Evolutionary conservation across 371 early-diverging fungal genomes (phyloP).

Genomic region (Apophysomyces trapeziformis): DNA sequence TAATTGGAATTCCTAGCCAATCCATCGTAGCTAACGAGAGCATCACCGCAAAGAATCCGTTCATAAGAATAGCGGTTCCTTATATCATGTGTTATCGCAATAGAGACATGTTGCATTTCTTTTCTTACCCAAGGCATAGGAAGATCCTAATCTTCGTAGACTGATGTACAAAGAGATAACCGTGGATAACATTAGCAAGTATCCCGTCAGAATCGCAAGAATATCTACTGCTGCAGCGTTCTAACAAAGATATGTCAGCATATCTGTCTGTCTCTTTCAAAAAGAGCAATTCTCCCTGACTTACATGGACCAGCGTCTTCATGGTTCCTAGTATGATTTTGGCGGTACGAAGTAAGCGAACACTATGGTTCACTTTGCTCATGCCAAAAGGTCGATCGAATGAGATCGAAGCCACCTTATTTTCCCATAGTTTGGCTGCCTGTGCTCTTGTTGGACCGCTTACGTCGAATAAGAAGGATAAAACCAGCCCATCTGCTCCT

Average conservation of each 20-base stretch:
- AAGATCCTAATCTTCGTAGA: conserved; percentile 88
- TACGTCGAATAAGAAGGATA: conserved; percentile 62
- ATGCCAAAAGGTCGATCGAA: conserved; percentile 51
- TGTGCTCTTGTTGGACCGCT: conserved; percentile 51
- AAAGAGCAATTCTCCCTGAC: not conserved
- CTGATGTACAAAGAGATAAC: conserved; percentile 82
- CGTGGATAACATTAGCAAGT: conserved; percentile 86
- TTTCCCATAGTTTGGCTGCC: conserved; percentile 46
- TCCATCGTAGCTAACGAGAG: conserved; percentile 73
- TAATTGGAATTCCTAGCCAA: conserved; percentile 69
- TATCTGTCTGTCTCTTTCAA: conserved; percentile 38
- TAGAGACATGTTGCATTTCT: conserved; percentile 1
- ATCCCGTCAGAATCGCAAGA: conserved; percentile 78
- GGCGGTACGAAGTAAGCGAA: not conserved
- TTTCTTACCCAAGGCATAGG: conserved; percentile 73
- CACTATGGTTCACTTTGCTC: conserved; percentile 7
- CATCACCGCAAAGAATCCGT: conserved; percentile 82
- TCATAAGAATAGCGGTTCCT: conserved; percentile 65
- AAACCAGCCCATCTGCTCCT: conserved; percentile 40
- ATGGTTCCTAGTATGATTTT: conserved; percentile 37
- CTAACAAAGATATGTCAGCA: conserved; percentile 53
- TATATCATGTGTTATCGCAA: conserved; percentile 1
- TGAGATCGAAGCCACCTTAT: conserved; percentile 45
- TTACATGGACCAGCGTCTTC: not conserved
- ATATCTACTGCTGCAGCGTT: conserved; percentile 80